Conservation (phyloP, 306 rosid species). For the Hippophae rhamnoides region DNA sequence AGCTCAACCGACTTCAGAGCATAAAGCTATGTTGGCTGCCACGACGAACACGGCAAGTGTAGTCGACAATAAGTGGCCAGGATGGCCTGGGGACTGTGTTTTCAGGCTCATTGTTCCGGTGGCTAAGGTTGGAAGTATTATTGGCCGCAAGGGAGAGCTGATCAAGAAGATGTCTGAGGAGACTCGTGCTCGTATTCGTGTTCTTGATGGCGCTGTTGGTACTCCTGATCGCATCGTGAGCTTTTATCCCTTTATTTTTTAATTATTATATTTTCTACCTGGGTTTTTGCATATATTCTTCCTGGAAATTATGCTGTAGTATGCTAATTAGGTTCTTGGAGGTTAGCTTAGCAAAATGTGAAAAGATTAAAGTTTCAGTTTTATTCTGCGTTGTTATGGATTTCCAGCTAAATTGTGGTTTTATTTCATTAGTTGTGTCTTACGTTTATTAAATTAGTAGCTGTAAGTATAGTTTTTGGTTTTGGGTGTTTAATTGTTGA, state of each 20-base stretch:
- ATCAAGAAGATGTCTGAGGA: constrained; percentile 87
- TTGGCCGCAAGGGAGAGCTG: constrained; percentile 92
- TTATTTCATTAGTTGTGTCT: too few species aligned
- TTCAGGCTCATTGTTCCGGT: constrained; percentile 85
- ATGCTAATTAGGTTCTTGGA: neutral
- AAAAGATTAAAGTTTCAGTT: neutral
- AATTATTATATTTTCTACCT: neutral
- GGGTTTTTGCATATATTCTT: constrained; percentile 17
- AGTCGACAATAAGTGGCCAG: constrained; percentile 74
- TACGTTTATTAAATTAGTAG: too few species aligned
- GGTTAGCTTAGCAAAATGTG: too few species aligned
- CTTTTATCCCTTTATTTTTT: constrained; percentile 2
- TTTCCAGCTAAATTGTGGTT: neutral
- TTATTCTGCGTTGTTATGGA: neutral
- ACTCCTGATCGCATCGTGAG: constrained; percentile 86
- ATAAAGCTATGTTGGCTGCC: constrained; percentile 5
- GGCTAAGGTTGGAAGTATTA: constrained; percentile 80
- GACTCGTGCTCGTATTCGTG: constrained; percentile 90
- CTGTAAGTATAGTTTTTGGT: too few species aligned
- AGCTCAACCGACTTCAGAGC: constrained; percentile 6
- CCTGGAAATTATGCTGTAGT: neutral
- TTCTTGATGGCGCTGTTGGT: constrained; percentile 78
- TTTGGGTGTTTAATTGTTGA: too few species aligned
- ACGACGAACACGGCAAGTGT: constrained; percentile 6
- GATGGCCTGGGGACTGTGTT: constrained; percentile 93